phyloP scores from a whole-genome alignment of 345 rosid species.

The Arabis alpina region DNA sequence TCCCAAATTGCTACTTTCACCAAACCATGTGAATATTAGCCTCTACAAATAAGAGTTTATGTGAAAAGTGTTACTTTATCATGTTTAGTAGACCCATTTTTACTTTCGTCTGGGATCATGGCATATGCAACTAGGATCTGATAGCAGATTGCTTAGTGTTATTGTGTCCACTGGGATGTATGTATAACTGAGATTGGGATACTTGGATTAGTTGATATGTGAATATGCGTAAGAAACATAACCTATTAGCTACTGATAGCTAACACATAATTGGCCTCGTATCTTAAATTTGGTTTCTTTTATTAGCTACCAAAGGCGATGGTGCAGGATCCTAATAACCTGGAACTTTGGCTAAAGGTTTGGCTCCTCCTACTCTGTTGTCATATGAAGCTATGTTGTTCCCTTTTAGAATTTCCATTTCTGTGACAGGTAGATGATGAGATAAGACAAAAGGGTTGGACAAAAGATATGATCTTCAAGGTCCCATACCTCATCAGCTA shows the following conservation, averaged over 20 bases:
- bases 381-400: conserved; percentile 24
- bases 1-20: conserved; percentile 1
- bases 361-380: not conserved
- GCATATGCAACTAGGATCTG: not conserved
- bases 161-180: conserved; percentile 7
- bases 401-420: not conserved
- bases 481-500: conserved; percentile 86
- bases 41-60: too few species aligned
- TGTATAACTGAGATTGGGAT: conserved; percentile 1
- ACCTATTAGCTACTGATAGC: conserved; percentile 9
- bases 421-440: conserved; percentile 73
- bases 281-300: conserved; percentile 11
- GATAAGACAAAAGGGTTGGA: conserved; percentile 74
- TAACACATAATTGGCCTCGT: not conserved
- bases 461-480: conserved; percentile 87
- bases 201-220: too few species aligned
- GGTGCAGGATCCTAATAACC: conserved; percentile 73
- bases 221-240: not conserved
- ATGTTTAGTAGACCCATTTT: too few species aligned
- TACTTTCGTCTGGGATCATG: not conserved
- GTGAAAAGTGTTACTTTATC: not conserved
- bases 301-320: conserved; percentile 69
- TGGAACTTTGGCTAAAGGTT: conserved; percentile 94
- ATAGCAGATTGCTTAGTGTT: not conserved
- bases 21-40: too few species aligned